Conservation (phyloP, 2,329 filamentous ascomycete genomes). For the Alternaria conjuncta region DNA sequence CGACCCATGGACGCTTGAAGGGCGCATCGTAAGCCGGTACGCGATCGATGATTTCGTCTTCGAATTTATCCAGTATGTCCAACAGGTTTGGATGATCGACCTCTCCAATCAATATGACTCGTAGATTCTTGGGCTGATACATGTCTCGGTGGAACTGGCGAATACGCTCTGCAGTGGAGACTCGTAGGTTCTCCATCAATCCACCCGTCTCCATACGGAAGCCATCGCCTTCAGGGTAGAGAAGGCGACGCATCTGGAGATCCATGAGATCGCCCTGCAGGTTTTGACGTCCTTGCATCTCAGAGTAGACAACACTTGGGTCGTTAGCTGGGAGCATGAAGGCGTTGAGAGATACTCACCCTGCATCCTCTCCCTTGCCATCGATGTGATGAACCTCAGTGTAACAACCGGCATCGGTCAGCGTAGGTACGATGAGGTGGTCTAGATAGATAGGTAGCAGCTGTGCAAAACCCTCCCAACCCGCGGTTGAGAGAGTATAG, state of each 20-base stretch:
- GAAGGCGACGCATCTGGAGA: slow-evolving; percentile 74
- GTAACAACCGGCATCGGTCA: slow-evolving; percentile 91
- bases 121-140: slow-evolving; percentile 97
- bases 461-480: slow-evolving; percentile 95
- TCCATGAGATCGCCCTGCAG: slow-evolving; percentile 86
- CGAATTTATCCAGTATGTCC: slow-evolving; percentile 83
- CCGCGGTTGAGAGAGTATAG: slow-evolving; percentile 92
- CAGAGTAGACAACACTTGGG: slow-evolving; percentile 85
- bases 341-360: slow-evolving; percentile 31
- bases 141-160: slow-evolving; percentile 94
- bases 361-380: slow-evolving; percentile 90
- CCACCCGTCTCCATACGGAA: slow-evolving; percentile 99
- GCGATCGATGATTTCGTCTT: slow-evolving; percentile 81
- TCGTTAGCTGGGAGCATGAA: slow-evolving; percentile 13
- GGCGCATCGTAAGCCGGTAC: slow-evolving; percentile 76
- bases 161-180: slow-evolving; percentile 86
- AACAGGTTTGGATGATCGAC: slow-evolving; percentile 83
- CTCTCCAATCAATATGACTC: slow-evolving; percentile 89
- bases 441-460: slow-evolving; percentile 95
- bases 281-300: slow-evolving; percentile 97
- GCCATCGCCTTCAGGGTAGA: slow-evolving; percentile 88
- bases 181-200: slow-evolving; percentile 88
- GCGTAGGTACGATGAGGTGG: slow-evolving; percentile 86
- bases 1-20: slow-evolving; percentile 89
- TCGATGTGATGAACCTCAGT: slow-evolving; percentile 98